Base-by-base conservation (phyloP, 768 basidiomycete genomes). In the Amanita pallidorosea region DNA sequence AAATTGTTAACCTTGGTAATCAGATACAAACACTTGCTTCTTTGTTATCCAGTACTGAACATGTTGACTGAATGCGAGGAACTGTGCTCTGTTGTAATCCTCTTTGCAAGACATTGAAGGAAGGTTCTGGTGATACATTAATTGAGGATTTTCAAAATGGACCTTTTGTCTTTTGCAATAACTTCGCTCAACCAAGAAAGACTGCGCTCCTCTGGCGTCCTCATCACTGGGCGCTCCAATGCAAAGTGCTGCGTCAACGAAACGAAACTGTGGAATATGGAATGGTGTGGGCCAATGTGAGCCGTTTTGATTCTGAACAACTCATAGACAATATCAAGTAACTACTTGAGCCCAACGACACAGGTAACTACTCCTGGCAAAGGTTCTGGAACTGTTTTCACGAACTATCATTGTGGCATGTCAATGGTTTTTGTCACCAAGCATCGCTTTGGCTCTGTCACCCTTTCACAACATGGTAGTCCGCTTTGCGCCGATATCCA, bases 361-460 rank as follows among this genome's bases (percentile, higher is more conserved):
- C 60, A 60, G 31, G 56, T 43, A 23, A 61, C 47, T n/a, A n/a
- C 35, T 61, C 59, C 54, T 51, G 11, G 47, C 51, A n/a, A 2
- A 61, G 54, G 27, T 57, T 53, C 17, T 53, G 51, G 11, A 50
- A 31, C 53, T 63, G 61, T 20, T 20, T 57, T 2, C 22, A n/a
- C n/a, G n/a, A 23, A 1, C 49, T 51, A 12, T 59, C 57, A 41
- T n/a, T 56, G 47, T 7, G 53, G 53, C 20, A 57, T 36, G 25
- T 55, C 43, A 15, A 47, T 27, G 29, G 43, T 29, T 27, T 45
- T 45, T 45, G 43, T 45, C 20, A 45, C 43, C 5, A n/a, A 45
- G 29, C 29, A 23, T 29, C 43, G 25, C n/a, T 4, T 29, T 45
- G 11, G 8, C 11, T 27, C 20, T 2, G 22, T 45, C 22, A 45